Base-by-base conservation (phyloP, 805 yeast species). In the Pichia manshurica region DNA sequence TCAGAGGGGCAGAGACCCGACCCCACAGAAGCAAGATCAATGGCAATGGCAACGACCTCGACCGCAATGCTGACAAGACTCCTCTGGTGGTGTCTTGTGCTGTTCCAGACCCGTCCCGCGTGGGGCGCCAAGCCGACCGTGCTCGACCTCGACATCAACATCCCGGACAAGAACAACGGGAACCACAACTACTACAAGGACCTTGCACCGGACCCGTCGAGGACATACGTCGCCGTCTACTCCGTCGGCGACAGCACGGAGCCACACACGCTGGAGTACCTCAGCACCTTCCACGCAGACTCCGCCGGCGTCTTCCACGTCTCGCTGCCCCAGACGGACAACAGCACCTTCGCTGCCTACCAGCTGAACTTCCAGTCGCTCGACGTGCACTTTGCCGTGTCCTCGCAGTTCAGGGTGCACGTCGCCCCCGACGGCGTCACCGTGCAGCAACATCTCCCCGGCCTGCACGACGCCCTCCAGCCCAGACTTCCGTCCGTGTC, bases 371-470 rank as follows among this genome's bases (percentile, higher is more conserved):
- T 39, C 28, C 42, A 29, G 31, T 39, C 42, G 17, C 42, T 17
- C 7, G 42, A 39, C 17, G 31, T 39, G 15, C 12, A 19, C 28
- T 39, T 39, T 22, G 42, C 28, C 42, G 42, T 39, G 19, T 39
- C 42, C 16, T 20, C 42, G 16, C 42, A 39, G 42, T 39, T 39
- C 25, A 23, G 42, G n/a, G 31, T 39, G 29, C 15, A 20, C 29
- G 36, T 19, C n/a, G 44, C 20, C 20, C 20, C 6, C 6, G 9
- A 16, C 15, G 17, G 4, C 16, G 36, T 15, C 36, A 16, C 35
- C 13, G 34, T 41, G 22, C 44, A 20, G 22, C 44, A 41, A 35
- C 20, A 41, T 34, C 21, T 41, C 9, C 44, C 44, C 16, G 44
- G 44, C 13, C 36, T 41, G 15, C 44, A 41, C 44, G 17, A 13